Percentiles rank a stretch among this genome's conserved stretches.
Evolutionary conservation across 2,329 filamentous ascomycete genomes (phyloP).

Genomic region (Ramularia endophylla): DNA sequence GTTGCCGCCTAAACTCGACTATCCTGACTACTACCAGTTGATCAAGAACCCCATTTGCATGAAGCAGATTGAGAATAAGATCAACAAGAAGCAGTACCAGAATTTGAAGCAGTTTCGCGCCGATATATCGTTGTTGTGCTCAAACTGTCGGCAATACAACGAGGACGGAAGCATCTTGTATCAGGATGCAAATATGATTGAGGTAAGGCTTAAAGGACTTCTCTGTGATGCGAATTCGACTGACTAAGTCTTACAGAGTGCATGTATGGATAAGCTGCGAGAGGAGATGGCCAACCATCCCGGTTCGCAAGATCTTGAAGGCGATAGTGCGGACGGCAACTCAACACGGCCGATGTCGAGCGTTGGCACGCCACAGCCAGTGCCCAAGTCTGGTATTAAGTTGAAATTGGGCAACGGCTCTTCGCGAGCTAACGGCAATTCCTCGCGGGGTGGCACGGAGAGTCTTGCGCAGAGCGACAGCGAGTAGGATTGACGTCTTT

Average conservation of each 20-base stretch:
- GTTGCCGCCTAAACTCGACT: conserved; percentile 79
- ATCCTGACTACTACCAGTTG: conserved; percentile 91
- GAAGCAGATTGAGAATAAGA: conserved; percentile 89
- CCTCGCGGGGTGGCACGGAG: conserved; percentile 35
- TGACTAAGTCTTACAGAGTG: conserved; percentile 18
- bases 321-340: conserved; percentile 45
- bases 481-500: conserved; percentile 34
- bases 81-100: conserved; percentile 92
- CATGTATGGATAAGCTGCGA: conserved; percentile 47
- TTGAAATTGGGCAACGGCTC: conserved; percentile 55
- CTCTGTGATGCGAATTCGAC: not conserved
- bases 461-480: conserved; percentile 49
- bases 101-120: conserved; percentile 71
- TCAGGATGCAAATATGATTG: conserved; percentile 85
- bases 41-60: conserved; percentile 92
- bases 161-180: conserved; percentile 92
- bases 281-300: conserved; percentile 51
- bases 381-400: conserved; percentile 51
- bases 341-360: conserved; percentile 48
- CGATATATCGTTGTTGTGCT: conserved; percentile 79
- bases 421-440: conserved; percentile 38
- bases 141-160: conserved; percentile 92
- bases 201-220: conserved; percentile 57
- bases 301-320: conserved; percentile 51
- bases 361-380: conserved; percentile 55